Percentiles rank a stretch among this genome's conserved stretches.
phyloP scores from a whole-genome alignment of 108 stramenopile genomes.

The Nitzschia palea region DNA sequence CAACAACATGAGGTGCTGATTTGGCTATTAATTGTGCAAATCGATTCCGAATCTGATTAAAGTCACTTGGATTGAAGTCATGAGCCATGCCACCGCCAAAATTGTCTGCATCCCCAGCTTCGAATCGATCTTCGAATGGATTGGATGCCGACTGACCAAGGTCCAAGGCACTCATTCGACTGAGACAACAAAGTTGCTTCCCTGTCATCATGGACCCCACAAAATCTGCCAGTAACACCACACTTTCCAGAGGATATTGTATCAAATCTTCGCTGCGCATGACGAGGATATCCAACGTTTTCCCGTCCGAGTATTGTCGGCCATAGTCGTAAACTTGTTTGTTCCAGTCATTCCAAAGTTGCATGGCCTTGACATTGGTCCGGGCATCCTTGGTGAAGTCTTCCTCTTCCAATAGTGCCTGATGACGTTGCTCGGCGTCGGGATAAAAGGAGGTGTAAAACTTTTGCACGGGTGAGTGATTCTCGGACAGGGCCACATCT shows the following conservation, averaged over 20 bases:
- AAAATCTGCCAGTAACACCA: slow-evolving; percentile 22
- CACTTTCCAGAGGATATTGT: slow-evolving; percentile 14
- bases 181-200: slow-evolving; percentile 21
- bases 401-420: neutral
- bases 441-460: slow-evolving; percentile 51
- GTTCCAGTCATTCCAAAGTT: slow-evolving; percentile 66
- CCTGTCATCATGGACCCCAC: slow-evolving; percentile 14
- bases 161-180: slow-evolving; percentile 9
- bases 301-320: neutral
- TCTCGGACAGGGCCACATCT: slow-evolving; percentile 72
- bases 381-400: neutral
- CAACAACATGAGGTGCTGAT: neutral
- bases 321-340: slow-evolving; percentile 11
- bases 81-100: neutral
- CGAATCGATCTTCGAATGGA: neutral
- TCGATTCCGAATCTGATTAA: neutral
- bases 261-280: slow-evolving; percentile 29
- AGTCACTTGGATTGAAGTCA: slow-evolving; percentile 1
- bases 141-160: slow-evolving; percentile 18
- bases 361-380: slow-evolving; percentile 40
- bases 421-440: slow-evolving; percentile 1
- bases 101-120: neutral
- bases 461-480: slow-evolving; percentile 78
- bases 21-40: slow-evolving; percentile 1
- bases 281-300: slow-evolving; percentile 12